phyloP scores from a whole-genome alignment of 306 rosid species.

The Begonia masoniana region DNA sequence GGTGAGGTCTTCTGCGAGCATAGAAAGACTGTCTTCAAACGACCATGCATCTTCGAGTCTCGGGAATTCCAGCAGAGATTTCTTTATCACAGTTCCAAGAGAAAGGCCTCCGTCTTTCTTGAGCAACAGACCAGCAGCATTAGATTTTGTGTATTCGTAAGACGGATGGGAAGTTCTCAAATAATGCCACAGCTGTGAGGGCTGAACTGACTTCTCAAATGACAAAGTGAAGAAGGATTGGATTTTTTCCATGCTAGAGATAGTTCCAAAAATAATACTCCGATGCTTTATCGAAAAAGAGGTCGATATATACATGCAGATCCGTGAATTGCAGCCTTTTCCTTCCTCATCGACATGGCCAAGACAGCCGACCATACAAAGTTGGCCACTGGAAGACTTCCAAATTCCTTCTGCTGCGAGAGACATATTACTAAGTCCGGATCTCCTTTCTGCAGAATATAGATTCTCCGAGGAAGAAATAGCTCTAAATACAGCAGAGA shows the following conservation, averaged over 20 bases:
- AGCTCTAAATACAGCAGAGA: slow-evolving; percentile 71
- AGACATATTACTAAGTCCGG: slow-evolving; percentile 62
- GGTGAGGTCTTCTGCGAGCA: slow-evolving; percentile 77
- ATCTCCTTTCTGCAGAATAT: slow-evolving; percentile 48
- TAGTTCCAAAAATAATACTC: slow-evolving; percentile 55
- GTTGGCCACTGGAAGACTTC: slow-evolving; percentile 84
- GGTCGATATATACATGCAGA: slow-evolving; percentile 64
- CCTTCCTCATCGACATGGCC: slow-evolving; percentile 40
- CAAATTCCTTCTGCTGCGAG: slow-evolving; percentile 81
- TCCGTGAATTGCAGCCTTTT: slow-evolving; percentile 46
- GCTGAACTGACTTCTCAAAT: slow-evolving; percentile 54
- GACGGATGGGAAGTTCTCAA: slow-evolving; percentile 45
- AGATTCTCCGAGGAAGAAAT: slow-evolving; percentile 58
- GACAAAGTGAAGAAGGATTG: slow-evolving; percentile 58
- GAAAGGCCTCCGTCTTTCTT: slow-evolving; percentile 55
- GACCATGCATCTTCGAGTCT: slow-evolving; percentile 65
- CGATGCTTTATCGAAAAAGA: slow-evolving; percentile 61
- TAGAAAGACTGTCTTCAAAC: slow-evolving; percentile 43
- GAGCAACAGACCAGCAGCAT: slow-evolving; percentile 41
- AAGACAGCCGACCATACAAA: slow-evolving; percentile 89
- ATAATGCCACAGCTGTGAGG: slow-evolving; percentile 63
- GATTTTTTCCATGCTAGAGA: slow-evolving; percentile 35
- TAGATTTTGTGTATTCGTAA: slow-evolving; percentile 48
- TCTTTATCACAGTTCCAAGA: slow-evolving; percentile 51
- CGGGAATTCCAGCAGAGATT: slow-evolving; percentile 65